Base-by-base conservation (phyloP, 2,329 filamentous ascomycete genomes). In the Claviceps africana region DNA sequence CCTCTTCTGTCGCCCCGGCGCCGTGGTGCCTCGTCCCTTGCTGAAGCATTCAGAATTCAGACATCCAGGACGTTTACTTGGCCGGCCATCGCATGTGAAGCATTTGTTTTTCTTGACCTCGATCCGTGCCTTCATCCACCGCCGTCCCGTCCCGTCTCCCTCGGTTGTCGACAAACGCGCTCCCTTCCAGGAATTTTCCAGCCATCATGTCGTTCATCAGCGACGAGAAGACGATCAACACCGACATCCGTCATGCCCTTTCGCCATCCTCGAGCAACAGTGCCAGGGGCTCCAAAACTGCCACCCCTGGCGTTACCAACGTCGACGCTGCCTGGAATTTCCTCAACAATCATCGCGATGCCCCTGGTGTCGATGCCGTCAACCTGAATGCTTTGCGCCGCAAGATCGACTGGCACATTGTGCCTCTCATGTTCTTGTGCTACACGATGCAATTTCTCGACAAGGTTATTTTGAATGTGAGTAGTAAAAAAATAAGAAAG, bases 371-470 rank as follows among this genome's bases (percentile, higher is more conserved):
- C 46, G 62, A 57, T 47, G 56, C 58, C 2, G 64, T 74, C 37
- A 64, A 77, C 55, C 64, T 78, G 47, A 65, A 66, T 54, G 64
- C 64, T 1, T 62, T 82, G 44, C 67, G 77, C 4, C 72, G 73
- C 54, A 79, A 75, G 63, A 74, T 83, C 48, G 79, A 83, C 59
- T 75, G 68, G 66, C 73, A 70, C 48, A 78, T 83, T 51, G 69
- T 83, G 35, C 79, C 79, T 0, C 68, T 82, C 51, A 80, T 82
- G 76, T 81, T 82, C 55, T 64, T 71, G 45, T 77, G 74, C 59
- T 83, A 83, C 59, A 75, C 74, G n/a, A 71, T 82, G 66, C 78
- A 82, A 59, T 81, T 81, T 57, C 67, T 82, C 45, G 80, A 83
- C 67, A 83, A 83, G 65, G 76, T 82, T 54, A 72, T 79, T 30